Evolutionary conservation across 768 basidiomycete genomes (phyloP).

Genomic region (Mycena chlorophos): DNA sequence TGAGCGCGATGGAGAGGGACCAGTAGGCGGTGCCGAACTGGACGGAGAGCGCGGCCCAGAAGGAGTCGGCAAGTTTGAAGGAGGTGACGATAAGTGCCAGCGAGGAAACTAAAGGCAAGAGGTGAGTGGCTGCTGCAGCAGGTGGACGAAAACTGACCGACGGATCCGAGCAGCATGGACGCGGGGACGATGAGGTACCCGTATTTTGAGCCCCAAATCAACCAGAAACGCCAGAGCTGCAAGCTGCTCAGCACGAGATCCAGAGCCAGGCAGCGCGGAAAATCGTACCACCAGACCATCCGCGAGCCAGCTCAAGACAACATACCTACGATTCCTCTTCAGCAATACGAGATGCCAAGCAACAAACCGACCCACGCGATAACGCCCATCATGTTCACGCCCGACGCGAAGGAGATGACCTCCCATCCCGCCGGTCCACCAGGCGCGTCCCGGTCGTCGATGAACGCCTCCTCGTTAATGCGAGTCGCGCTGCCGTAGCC

Average conservation of each 20-base stretch:
- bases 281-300: conserved; percentile 13
- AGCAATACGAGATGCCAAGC: conserved; percentile 16
- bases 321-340: conserved; percentile 10
- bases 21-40: conserved; percentile 39
- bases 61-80: conserved; percentile 7
- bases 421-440: conserved; percentile 21
- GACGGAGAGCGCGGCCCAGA: conserved; percentile 21
- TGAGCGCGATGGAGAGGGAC: conserved; percentile 36
- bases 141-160: background rate
- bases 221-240: background rate
- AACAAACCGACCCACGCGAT: background rate
- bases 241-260: background rate
- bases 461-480: conserved; percentile 23
- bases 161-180: background rate
- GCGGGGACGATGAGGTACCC: background rate
- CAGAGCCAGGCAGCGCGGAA: background rate
- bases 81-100: conserved; percentile 11
- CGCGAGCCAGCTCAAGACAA: conserved; percentile 14
- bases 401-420: background rate
- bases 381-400: conserved; percentile 6
- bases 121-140: background rate
- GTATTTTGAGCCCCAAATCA: background rate
- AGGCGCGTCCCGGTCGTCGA: conserved; percentile 24
- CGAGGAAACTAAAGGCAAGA: conserved; percentile 17
- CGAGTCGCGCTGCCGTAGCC: conserved; percentile 22